phyloP scores from a whole-genome alignment of 768 basidiomycete species.

The Pleurotus tuoliensis region DNA sequence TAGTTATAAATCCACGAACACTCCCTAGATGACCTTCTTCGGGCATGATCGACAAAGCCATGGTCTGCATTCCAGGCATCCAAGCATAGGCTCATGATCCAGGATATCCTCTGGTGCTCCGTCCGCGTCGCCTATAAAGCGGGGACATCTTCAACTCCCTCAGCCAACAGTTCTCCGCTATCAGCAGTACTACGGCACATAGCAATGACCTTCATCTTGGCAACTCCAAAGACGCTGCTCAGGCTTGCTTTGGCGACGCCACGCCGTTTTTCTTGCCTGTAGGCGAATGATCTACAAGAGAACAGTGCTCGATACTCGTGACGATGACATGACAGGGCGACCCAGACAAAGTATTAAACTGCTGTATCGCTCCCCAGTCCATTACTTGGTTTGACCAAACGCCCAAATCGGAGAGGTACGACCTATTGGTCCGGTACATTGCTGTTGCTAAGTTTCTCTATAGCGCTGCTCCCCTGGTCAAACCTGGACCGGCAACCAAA shows the following conservation, averaged over 20 bases:
- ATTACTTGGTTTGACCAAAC: slow-evolving; percentile 1
- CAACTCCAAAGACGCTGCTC: neutral
- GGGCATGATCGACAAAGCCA: too few relatives aligned
- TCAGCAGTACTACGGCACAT: neutral
- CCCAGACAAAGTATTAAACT: neutral
- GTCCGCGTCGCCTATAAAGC: too few relatives aligned
- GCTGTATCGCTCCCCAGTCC: neutral
- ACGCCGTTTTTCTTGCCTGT: slow-evolving; percentile 1
- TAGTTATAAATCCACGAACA: too few relatives aligned
- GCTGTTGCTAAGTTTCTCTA: neutral
- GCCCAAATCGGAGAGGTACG: neutral
- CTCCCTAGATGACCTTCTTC: too few relatives aligned
- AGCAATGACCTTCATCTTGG: neutral
- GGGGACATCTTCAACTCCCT: neutral
- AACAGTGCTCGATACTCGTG: neutral
- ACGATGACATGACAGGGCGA: neutral
- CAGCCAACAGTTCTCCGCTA: neutral
- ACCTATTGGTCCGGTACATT: neutral
- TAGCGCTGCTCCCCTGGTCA: neutral
- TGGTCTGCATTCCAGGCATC: too few relatives aligned
- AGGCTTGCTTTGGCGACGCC: neutral
- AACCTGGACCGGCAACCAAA: slow-evolving; percentile 1
- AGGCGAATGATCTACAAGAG: too few relatives aligned
- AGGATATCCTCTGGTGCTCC: too few relatives aligned
- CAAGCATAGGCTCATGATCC: too few relatives aligned